Evolutionary conservation across 495 filamentous ascomycete genomes (phyloP).

Genomic region (Neurospora hispaniola): DNA sequence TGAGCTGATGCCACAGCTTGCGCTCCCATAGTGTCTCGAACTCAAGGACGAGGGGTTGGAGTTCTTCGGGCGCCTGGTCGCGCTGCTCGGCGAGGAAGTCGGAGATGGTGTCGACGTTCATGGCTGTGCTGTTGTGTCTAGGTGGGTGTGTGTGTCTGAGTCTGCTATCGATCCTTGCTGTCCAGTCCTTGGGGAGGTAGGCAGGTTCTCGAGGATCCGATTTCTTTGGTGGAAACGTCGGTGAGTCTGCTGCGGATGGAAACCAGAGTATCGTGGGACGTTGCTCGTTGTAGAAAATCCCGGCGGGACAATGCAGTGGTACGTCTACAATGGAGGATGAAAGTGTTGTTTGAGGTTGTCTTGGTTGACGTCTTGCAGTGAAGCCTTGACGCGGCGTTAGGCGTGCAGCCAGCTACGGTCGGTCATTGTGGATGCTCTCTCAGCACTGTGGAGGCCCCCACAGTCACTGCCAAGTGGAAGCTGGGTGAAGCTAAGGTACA

Average conservation of each 20-base stretch:
- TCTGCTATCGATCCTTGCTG: background rate
- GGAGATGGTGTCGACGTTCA: slow-evolving; percentile 79
- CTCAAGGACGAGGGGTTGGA: slow-evolving; percentile 77
- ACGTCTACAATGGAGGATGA: background rate
- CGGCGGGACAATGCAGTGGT: background rate
- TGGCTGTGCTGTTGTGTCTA: slow-evolving; percentile 18
- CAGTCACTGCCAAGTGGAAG: background rate
- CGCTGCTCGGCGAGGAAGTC: slow-evolving; percentile 87
- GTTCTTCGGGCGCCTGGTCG: slow-evolving; percentile 71
- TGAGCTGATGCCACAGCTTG: slow-evolving; percentile 98
- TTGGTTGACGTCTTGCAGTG: background rate
- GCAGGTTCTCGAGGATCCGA: background rate
- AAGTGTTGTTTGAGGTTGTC: background rate
- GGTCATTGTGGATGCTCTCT: background rate
- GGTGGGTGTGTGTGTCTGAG: slow-evolving; percentile 1
- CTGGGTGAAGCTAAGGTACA: background rate
- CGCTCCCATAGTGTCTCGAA: slow-evolving; percentile 98
- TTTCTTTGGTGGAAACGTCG: background rate
- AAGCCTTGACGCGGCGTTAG: background rate
- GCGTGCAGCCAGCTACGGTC: background rate
- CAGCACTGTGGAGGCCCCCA: background rate
- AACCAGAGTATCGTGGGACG: background rate
- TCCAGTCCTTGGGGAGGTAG: background rate
- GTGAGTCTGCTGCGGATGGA: background rate
- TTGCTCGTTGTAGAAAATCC: background rate